Percentiles rank a stretch among this genome's conserved stretches.
phyloP scores from a whole-genome alignment of 2,329 filamentous ascomycete genomes.

The Aspergillus aculeatus region DNA sequence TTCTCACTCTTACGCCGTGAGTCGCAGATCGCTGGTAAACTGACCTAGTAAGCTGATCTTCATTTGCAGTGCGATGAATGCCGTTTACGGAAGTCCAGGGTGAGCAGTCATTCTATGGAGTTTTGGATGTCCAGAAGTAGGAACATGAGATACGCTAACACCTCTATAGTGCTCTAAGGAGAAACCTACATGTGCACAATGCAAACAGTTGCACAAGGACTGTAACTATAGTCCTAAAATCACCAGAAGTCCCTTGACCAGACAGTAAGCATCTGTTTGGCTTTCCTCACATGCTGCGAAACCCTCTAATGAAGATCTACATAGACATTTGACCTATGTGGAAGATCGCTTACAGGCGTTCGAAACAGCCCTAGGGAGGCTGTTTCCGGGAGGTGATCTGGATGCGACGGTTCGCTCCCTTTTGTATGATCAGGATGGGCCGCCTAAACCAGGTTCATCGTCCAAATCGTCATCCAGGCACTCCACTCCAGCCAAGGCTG shows the following conservation, averaged over 20 bases:
- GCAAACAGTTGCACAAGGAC: constrained; percentile 40
- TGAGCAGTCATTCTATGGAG: constrained; percentile 16
- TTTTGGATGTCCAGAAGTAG: background rate
- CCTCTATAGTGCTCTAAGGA: constrained; percentile 42
- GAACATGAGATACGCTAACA: background rate
- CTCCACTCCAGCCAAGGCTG: constrained; percentile 36
- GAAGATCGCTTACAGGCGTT: constrained; percentile 42
- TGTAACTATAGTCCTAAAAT: constrained; percentile 46
- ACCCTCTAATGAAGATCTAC: constrained; percentile 13
- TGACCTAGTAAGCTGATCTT: constrained; percentile 7
- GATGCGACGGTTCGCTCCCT: constrained; percentile 41
- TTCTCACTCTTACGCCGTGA: constrained; percentile 43
- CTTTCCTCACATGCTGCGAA: constrained; percentile 6
- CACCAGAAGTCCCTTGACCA: constrained; percentile 42
- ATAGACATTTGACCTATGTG: constrained; percentile 41
- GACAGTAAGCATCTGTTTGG: constrained; percentile 33
- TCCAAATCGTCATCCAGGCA: constrained; percentile 41
- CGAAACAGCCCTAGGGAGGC: constrained; percentile 38
- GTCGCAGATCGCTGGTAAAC: constrained; percentile 16
- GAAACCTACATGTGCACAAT: constrained; percentile 40
- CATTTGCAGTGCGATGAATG: constrained; percentile 40
- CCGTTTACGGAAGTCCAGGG: constrained; percentile 41
- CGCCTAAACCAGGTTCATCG: constrained; percentile 30
- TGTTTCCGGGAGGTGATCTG: constrained; percentile 41
- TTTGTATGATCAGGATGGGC: constrained; percentile 36